Evolutionary conservation across 1,284 basidiomycete species (phyloP).

Genomic region (Naganishia cerealis): DNA sequence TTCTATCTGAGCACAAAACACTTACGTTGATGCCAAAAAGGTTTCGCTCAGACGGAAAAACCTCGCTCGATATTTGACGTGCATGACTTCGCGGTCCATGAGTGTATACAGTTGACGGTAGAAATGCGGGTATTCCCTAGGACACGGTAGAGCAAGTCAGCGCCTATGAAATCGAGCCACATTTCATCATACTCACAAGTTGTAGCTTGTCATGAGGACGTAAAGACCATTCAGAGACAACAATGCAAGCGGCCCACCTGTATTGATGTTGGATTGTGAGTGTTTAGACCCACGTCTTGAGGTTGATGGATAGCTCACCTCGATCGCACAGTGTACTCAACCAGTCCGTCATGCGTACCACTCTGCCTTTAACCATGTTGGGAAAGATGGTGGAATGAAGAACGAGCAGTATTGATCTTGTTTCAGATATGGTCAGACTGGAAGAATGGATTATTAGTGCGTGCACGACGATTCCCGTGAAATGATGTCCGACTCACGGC

Average conservation of each 20-base stretch:
- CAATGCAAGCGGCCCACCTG: slow-evolving; percentile 81
- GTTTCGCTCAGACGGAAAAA: slow-evolving; percentile 91
- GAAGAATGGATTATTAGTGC: background rate
- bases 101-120: slow-evolving; percentile 91
- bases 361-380: slow-evolving; percentile 67
- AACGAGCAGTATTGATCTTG: slow-evolving; percentile 60
- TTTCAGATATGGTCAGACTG: slow-evolving; percentile 46
- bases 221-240: slow-evolving; percentile 90
- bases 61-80: slow-evolving; percentile 85
- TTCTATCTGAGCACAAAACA: slow-evolving; percentile 35
- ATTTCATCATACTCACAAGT: slow-evolving; percentile 65
- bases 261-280: background rate
- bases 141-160: slow-evolving; percentile 22
- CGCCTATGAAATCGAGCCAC: background rate
- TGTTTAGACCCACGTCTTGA: background rate
- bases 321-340: slow-evolving; percentile 81
- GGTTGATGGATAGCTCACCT: slow-evolving; percentile 57
- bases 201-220: slow-evolving; percentile 86
- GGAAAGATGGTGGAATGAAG: slow-evolving; percentile 83
- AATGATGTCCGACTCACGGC: slow-evolving; percentile 38
- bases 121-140: slow-evolving; percentile 90
- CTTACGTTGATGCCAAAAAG: slow-evolving; percentile 85
- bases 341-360: slow-evolving; percentile 90
- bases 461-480: background rate
- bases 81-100: slow-evolving; percentile 80